A percentile compares a stretch with the other conserved stretches of the same genome.
Evolutionary conservation across 2,329 filamentous ascomycete species (phyloP).

Genomic region (Penicillium brasilianum): DNA sequence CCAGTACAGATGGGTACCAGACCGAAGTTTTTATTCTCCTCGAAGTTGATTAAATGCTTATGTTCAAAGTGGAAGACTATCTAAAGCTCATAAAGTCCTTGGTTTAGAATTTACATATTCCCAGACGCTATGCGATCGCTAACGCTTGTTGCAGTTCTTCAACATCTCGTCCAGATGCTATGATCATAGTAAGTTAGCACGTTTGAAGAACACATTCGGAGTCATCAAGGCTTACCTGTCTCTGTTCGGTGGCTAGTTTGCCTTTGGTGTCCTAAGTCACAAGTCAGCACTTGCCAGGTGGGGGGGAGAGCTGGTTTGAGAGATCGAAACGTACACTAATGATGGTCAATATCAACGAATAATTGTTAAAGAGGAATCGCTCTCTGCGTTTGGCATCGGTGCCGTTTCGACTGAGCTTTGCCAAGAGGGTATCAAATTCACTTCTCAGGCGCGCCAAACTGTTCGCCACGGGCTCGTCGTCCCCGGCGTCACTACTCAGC

Average conservation of each 20-base stretch:
- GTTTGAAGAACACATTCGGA: not conserved
- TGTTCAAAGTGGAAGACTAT: slow-evolving; percentile 12
- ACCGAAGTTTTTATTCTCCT: not conserved
- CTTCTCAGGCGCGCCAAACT: slow-evolving; percentile 76
- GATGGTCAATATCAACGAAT: slow-evolving; percentile 90
- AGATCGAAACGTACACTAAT: slow-evolving; percentile 64
- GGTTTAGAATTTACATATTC: slow-evolving; percentile 14
- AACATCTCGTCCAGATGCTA: slow-evolving; percentile 48
- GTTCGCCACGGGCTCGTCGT: slow-evolving; percentile 88
- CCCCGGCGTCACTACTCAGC: slow-evolving; percentile 86
- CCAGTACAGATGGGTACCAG: not conserved
- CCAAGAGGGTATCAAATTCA: slow-evolving; percentile 84
- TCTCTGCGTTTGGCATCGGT: slow-evolving; percentile 79
- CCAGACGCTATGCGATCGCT: slow-evolving; percentile 21
- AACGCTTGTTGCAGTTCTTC: slow-evolving; percentile 42
- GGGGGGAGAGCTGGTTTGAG: not conserved
- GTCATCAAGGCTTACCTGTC: slow-evolving; percentile 49
- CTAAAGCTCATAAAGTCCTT: slow-evolving; percentile 7
- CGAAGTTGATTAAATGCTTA: slow-evolving; percentile 10
- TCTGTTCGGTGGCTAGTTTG: slow-evolving; percentile 68
- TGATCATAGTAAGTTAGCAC: not conserved
- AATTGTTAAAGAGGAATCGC: slow-evolving; percentile 94
- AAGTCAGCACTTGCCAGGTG: slow-evolving; percentile 16
- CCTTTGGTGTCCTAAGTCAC: slow-evolving; percentile 50
- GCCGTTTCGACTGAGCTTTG: slow-evolving; percentile 76